Evolutionary conservation across 352 stramenopile genomes (phyloP).

Genomic region (Globisporangium barbulae): DNA sequence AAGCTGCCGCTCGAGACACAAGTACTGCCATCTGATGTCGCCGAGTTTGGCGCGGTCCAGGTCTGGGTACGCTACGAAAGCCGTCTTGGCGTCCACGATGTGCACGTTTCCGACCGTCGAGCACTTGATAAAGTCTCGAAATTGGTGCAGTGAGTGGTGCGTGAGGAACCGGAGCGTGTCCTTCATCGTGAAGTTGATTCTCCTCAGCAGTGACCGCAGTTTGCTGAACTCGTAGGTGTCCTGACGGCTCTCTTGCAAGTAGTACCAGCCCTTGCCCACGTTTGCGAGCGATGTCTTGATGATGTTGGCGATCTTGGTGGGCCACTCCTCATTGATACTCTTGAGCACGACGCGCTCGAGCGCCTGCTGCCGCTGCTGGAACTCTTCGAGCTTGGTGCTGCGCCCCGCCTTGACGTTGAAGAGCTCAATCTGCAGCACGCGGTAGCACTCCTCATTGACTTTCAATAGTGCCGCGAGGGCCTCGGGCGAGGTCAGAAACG

Average conservation of each 20-base stretch:
- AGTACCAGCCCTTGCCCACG: slow-evolving; percentile 85
- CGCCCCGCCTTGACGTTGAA: slow-evolving; percentile 71
- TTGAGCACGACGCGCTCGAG: slow-evolving; percentile 73
- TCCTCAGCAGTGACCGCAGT: slow-evolving; percentile 60
- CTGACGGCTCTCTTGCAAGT: slow-evolving; percentile 75
- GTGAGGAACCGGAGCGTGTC: slow-evolving; percentile 76
- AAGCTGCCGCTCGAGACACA: slow-evolving; percentile 69
- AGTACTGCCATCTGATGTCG: slow-evolving; percentile 75
- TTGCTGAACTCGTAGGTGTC: slow-evolving; percentile 90
- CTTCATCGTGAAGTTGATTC: slow-evolving; percentile 84
- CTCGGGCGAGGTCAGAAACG: slow-evolving; percentile 77
- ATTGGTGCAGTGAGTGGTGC: slow-evolving; percentile 68
- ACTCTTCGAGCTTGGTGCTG: slow-evolving; percentile 85
- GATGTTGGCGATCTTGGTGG: slow-evolving; percentile 59
- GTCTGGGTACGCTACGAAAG: slow-evolving; percentile 66
- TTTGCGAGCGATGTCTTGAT: slow-evolving; percentile 71
- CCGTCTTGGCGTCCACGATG: slow-evolving; percentile 68
- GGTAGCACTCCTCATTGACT: slow-evolving; percentile 85
- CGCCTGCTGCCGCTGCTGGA: slow-evolving; percentile 75
- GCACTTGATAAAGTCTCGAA: slow-evolving; percentile 64
- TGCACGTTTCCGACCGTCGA: slow-evolving; percentile 55
- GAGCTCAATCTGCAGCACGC: slow-evolving; percentile 72
- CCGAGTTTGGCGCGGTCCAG: slow-evolving; percentile 57
- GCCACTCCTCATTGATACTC: slow-evolving; percentile 82
- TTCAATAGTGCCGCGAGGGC: slow-evolving; percentile 71